Percentiles rank a stretch among this genome's conserved stretches.
phyloP scores from a whole-genome alignment of 2,329 filamentous ascomycete genomes.

The Penicillium fuscoglaucum region DNA sequence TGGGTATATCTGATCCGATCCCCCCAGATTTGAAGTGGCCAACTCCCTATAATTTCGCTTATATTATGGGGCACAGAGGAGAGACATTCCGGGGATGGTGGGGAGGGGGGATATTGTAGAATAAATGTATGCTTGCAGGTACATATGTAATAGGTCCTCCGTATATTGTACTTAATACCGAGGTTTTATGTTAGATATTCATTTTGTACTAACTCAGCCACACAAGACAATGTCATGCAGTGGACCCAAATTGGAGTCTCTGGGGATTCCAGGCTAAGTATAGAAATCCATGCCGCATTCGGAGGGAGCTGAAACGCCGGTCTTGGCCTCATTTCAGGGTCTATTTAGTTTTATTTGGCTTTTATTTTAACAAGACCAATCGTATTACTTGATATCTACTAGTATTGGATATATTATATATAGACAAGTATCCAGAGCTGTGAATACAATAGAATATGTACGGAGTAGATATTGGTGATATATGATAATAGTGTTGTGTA shows the following conservation, averaged over 20 bases:
- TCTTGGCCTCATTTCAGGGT: conserved; percentile 8
- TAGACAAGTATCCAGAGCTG: neutral
- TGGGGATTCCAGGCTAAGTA: conserved; percentile 8
- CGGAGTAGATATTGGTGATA: no score
- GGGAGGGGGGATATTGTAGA: neutral
- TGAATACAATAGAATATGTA: neutral
- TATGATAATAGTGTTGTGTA: neutral
- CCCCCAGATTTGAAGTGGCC: neutral
- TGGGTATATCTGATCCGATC: neutral
- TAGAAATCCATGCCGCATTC: conserved; percentile 10
- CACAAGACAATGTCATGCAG: neutral
- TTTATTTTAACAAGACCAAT: neutral
- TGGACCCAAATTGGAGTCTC: neutral
- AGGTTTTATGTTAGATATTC: no score
- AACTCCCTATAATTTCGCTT: neutral
- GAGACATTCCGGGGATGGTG: neutral
- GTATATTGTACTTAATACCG: no score
- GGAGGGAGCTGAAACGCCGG: conserved; percentile 5
- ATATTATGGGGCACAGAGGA: neutral
- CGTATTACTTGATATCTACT: neutral
- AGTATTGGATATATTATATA: no score
- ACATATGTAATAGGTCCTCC: neutral
- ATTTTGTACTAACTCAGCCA: neutral
- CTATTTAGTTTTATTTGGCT: neutral
- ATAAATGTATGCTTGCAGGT: neutral